phyloP scores from a whole-genome alignment of 179 eudicot species.

The Silene noctiflora region DNA sequence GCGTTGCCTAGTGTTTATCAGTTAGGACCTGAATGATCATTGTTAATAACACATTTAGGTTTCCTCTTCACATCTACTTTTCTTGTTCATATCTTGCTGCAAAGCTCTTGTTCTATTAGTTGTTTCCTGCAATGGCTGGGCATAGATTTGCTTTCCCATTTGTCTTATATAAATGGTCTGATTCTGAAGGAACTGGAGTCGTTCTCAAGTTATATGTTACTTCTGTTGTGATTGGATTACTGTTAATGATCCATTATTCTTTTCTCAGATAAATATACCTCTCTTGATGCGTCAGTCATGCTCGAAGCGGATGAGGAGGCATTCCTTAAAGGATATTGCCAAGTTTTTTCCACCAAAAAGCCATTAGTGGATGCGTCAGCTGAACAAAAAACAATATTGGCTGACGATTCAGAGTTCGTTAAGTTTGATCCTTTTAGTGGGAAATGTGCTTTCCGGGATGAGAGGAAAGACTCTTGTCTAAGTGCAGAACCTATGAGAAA shows the following conservation, averaged over 20 bases:
- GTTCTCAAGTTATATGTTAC: neutral
- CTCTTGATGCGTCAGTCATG: conserved; percentile 46
- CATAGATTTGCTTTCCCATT: neutral
- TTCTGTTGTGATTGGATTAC: conserved; percentile 13
- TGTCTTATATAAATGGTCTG: neutral
- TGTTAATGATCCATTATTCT: neutral
- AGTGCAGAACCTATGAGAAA: conserved; percentile 66
- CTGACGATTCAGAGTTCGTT: conserved; percentile 36
- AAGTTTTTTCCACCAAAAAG: conserved; percentile 39
- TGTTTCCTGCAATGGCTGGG: neutral
- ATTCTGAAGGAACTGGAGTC: neutral
- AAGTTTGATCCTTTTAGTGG: conserved; percentile 32
- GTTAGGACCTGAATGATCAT: neutral
- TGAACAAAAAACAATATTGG: conserved; percentile 30
- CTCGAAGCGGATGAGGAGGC: conserved; percentile 88
- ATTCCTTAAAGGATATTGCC: conserved; percentile 50
- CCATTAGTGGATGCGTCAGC: conserved; percentile 32
- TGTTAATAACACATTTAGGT: neutral
- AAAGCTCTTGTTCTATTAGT: neutral
- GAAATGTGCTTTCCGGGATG: conserved; percentile 28
- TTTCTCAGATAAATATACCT: conserved; percentile 56
- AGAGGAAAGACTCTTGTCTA: conserved; percentile 49
- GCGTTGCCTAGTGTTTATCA: neutral
- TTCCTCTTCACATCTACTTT: neutral
- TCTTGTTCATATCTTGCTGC: neutral